These are phyloP conservation scores for Rhynchosporium agropyri DNA, from an alignment of 2,329 filamentous ascomycete species.

Conservation along the genomic window DNA sequence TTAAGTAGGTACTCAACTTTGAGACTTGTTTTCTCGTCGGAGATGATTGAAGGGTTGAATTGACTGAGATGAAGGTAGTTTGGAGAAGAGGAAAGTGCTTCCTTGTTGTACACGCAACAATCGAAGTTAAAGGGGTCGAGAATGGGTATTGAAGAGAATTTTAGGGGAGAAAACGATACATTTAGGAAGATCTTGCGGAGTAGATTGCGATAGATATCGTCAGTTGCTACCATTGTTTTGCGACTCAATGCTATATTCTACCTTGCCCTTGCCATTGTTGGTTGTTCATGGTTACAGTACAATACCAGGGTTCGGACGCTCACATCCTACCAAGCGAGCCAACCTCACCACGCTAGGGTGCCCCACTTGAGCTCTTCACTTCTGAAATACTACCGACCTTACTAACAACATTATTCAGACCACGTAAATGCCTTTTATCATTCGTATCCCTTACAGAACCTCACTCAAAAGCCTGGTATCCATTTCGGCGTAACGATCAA, in stretches of 20 bases:
- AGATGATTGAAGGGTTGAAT: neutral
- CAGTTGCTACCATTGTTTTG: neutral
- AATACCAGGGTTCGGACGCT: no score
- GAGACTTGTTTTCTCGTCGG: neutral
- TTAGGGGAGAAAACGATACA: neutral
- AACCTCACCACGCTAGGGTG: no score
- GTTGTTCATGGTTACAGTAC: neutral
- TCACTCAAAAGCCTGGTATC: no score
- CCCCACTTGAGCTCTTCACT: no score
- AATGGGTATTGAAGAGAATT: neutral
- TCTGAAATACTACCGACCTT: no score
- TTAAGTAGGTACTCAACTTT: constrained; percentile 7
- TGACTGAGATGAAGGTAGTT: neutral
- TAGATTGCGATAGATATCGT: neutral
- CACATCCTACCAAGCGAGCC: no score
- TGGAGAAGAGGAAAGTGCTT: constrained; percentile 7
- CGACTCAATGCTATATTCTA: neutral
- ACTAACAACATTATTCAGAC: no score
- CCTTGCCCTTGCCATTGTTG: neutral
- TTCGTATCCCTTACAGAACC: no score
- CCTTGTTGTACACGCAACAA: constrained; percentile 12
- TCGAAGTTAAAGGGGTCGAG: constrained; percentile 2
- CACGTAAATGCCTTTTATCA: no score
- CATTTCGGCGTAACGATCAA: no score
- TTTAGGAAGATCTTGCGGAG: neutral